Evolutionary conservation across 1,139 yeast species (phyloP), one percentile per base, ranked within the genome.

Genomic region (Suhomyces bolitotheri): DNA sequence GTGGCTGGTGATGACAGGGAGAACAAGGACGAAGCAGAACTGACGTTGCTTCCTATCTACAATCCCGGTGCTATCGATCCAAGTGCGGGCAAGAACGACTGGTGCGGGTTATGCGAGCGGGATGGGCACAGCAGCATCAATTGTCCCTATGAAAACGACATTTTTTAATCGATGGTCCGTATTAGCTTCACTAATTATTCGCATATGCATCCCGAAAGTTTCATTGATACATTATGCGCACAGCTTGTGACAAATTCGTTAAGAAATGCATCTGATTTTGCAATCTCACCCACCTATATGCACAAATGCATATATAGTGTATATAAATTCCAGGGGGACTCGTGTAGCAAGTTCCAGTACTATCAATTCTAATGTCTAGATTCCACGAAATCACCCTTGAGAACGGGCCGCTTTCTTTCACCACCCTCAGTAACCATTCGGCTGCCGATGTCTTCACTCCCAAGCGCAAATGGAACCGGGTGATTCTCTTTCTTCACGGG

Each of bases 101-200:
- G 96, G 95, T 90, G 97, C 63, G 96, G 95, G 0, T 68, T 88
- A 34, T 90, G 97, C 62, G 97, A 90, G 58, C 66, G 88, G 38
- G 82, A 78, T 34, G 97, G 97, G 1, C 97, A 90, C 54, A 83
- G 80, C 38, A 82, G 94, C 46, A 68, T 81, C 28, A 87, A 87
- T 39, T 90, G 97, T 62, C 97, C 97, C 0, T 87, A 76, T 53
- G 95, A 85, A 50, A 78, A 77, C 45, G 83, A 78, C 39, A 60
- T 71, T 38, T 72, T 72, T 43, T 71, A 52, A 49, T n/a, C n/a
- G n/a, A 17, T 10, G 22, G 6, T 9, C 21, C 7, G 9, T 19
- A 19, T n/a, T n/a, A n/a, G n/a, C n/a, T n/a, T n/a, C n/a, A n/a
- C n/a, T n/a, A n/a, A n/a, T n/a, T n/a, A n/a, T n/a, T n/a, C n/a